Percentiles rank a stretch among this genome's conserved stretches.
Conservation (phyloP, 2,329 filamentous ascomycete genomes). For the Sclerotinia borealis region DNA sequence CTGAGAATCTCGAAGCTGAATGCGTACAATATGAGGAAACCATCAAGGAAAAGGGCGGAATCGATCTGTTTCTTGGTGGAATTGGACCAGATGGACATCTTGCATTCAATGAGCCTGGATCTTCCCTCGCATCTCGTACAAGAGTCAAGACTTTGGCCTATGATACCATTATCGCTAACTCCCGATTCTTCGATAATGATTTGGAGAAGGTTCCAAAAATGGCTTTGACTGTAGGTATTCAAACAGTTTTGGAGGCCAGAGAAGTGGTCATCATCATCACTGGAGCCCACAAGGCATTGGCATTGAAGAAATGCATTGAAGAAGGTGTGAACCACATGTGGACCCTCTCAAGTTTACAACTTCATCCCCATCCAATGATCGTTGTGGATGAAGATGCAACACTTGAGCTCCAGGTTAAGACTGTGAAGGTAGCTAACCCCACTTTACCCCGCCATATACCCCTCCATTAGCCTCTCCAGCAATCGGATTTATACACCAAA, state of each 20-base stretch:
- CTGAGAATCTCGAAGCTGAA: conserved; percentile 66
- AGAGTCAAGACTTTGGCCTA: conserved; percentile 83
- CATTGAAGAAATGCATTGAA: conserved; percentile 74
- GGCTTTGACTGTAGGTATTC: conserved; percentile 78
- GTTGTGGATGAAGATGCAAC: conserved; percentile 79
- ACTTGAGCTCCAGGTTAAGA: conserved; percentile 66
- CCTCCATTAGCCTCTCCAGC: background rate
- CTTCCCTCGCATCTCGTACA: conserved; percentile 68
- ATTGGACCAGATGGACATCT: conserved; percentile 85
- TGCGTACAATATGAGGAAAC: conserved; percentile 74
- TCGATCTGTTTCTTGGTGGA: conserved; percentile 79
- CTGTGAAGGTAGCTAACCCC: conserved; percentile 48
- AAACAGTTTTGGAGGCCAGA: conserved; percentile 72
- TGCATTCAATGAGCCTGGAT: conserved; percentile 86
- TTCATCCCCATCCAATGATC: conserved; percentile 76
- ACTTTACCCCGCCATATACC: background rate
- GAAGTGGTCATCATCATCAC: conserved; percentile 81
- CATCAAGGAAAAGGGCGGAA: conserved; percentile 68
- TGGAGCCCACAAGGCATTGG: conserved; percentile 73
- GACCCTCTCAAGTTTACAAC: conserved; percentile 74
- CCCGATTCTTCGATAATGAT: conserved; percentile 74
- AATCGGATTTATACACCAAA: background rate
- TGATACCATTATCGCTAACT: conserved; percentile 81
- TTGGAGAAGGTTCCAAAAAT: conserved; percentile 69
- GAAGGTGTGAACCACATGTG: conserved; percentile 85